These are phyloP conservation scores for Schizosaccharomyces lindneri DNA, from an alignment of 805 yeast species.

Conservation along the genomic window DNA sequence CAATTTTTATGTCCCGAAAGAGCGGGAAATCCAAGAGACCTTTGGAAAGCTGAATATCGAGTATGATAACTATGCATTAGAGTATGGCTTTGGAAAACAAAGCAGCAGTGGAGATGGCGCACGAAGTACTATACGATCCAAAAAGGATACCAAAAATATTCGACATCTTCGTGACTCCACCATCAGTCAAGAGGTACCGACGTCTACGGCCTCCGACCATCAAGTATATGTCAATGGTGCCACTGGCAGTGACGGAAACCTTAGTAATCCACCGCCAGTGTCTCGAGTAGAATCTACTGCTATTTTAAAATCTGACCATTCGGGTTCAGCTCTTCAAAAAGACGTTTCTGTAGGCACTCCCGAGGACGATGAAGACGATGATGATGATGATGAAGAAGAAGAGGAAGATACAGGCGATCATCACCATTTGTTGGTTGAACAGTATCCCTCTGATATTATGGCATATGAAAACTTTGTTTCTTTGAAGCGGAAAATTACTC, in stretches of 20 bases:
- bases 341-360: neutral
- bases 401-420: neutral
- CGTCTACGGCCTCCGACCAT: neutral
- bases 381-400: neutral
- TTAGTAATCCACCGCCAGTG: neutral
- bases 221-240: neutral
- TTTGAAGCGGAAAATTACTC: conserved; percentile 38
- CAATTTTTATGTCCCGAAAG: conserved; percentile 44
- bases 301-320: neutral
- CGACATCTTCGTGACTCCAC: too few species aligned
- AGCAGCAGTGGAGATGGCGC: too few species aligned
- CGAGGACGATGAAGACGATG: neutral
- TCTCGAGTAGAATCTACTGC: neutral
- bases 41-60: conserved; percentile 37
- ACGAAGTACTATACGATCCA: too few species aligned
- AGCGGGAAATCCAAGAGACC: conserved; percentile 27
- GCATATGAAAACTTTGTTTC: conserved; percentile 20
- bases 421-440: neutral
- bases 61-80: conserved; percentile 28
- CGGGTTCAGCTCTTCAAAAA: neutral
- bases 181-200: too few species aligned
- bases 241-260: neutral
- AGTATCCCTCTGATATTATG: neutral
- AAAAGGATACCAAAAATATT: neutral
- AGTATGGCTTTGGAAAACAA: too few species aligned